Conservation (phyloP, 768 basidiomycete genomes). For the Xanthoconium stramineum region DNA sequence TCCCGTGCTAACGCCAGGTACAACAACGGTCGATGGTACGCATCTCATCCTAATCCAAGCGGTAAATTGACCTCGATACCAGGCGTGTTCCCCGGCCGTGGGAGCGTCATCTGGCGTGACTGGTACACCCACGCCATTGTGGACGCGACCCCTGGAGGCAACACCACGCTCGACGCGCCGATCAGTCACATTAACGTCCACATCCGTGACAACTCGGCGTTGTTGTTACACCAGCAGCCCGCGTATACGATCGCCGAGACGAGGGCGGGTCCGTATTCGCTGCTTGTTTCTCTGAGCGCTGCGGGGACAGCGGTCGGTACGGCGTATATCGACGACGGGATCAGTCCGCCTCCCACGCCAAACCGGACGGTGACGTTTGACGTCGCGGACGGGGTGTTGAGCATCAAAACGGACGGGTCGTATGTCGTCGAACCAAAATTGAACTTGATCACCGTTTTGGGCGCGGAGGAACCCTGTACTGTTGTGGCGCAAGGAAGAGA, state of each 20-base stretch:
- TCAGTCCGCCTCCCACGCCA: slow-evolving; percentile 44
- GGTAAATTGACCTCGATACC: neutral
- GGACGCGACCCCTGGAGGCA: slow-evolving; percentile 36
- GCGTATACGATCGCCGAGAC: slow-evolving; percentile 67
- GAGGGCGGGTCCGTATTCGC: slow-evolving; percentile 51
- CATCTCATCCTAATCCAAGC: neutral
- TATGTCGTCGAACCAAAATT: slow-evolving; percentile 41
- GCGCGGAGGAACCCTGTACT: slow-evolving; percentile 37
- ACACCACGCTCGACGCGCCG: slow-evolving; percentile 54
- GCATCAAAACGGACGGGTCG: slow-evolving; percentile 31
- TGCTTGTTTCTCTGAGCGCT: slow-evolving; percentile 52
- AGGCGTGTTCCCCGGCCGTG: slow-evolving; percentile 65
- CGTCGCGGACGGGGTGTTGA: slow-evolving; percentile 34
- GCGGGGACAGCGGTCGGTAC: slow-evolving; percentile 52
- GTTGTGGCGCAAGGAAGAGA: slow-evolving; percentile 40
- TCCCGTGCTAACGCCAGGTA: slow-evolving; percentile 67
- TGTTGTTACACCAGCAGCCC: slow-evolving; percentile 58
- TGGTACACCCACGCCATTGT: slow-evolving; percentile 65
- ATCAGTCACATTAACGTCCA: slow-evolving; percentile 74
- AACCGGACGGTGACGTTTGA: slow-evolving; percentile 46
- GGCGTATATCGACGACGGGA: slow-evolving; percentile 68
- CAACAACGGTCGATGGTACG: slow-evolving; percentile 60
- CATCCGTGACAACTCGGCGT: slow-evolving; percentile 58
- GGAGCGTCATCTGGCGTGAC: slow-evolving; percentile 59
- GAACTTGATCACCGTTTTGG: slow-evolving; percentile 52